These are phyloP conservation scores for Aspergillus sclerotiicarbonarius DNA, from an alignment of 495 filamentous ascomycete species.

Conservation along the genomic window DNA sequence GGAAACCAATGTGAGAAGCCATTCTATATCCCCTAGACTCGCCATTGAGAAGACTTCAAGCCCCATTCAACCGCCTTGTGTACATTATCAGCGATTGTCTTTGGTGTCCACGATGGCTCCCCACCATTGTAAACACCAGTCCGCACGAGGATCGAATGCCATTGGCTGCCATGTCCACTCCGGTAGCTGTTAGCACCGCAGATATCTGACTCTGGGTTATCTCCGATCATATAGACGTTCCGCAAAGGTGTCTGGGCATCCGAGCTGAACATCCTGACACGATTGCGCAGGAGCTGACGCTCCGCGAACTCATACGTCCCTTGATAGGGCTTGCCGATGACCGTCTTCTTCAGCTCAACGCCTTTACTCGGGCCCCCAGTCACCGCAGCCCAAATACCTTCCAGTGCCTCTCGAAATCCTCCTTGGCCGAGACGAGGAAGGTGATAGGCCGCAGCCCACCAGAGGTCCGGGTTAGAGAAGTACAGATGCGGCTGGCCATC, in stretches of 20 bases:
- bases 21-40: not conserved
- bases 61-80: conserved; percentile 64
- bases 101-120: conserved; percentile 54
- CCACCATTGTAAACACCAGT: conserved; percentile 77
- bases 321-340: conserved; percentile 82
- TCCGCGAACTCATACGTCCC: conserved; percentile 85
- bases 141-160: conserved; percentile 77
- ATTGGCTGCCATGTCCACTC: conserved; percentile 64
- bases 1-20: not conserved
- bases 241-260: conserved; percentile 44
- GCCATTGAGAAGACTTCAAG: conserved; percentile 49
- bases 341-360: conserved; percentile 58
- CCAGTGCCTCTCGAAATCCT: conserved; percentile 78
- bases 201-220: conserved; percentile 94
- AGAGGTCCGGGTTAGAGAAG: conserved; percentile 87
- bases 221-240: conserved; percentile 94
- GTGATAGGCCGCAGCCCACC: conserved; percentile 80
- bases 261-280: conserved; percentile 43
- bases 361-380: conserved; percentile 58
- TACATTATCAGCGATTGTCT: conserved; percentile 65
- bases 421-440: conserved; percentile 93
- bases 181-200: conserved; percentile 77
- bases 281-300: conserved; percentile 60
- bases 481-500: conserved; percentile 78
- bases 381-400: conserved; percentile 71